Evolutionary conservation across 495 filamentous ascomycete genomes (phyloP).

Genomic region (Entonaema liquescens): DNA sequence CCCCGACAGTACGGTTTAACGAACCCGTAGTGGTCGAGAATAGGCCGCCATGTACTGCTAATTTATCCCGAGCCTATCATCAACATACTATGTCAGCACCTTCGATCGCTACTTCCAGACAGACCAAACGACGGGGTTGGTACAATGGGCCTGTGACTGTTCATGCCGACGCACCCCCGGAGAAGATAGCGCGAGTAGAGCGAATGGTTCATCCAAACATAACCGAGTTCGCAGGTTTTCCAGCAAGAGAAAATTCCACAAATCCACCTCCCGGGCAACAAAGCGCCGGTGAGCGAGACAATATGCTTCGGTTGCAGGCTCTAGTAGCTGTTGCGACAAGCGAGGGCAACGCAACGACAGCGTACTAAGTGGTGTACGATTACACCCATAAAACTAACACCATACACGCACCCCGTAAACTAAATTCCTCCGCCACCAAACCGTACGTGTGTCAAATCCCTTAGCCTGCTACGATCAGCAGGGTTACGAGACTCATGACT

Average conservation of each 20-base stretch:
- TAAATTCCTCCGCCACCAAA: neutral
- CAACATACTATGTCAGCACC: constrained; percentile 63
- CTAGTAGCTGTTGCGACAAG: constrained; percentile 90
- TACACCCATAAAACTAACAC: neutral
- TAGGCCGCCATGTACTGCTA: neutral
- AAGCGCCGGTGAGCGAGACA: constrained; percentile 42
- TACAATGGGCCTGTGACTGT: constrained; percentile 67
- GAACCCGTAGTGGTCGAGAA: constrained; percentile 35
- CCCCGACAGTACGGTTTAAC: constrained; percentile 59
- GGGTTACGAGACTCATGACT: constrained; percentile 36
- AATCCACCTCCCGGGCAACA: constrained; percentile 41
- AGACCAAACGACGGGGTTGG: constrained; percentile 72
- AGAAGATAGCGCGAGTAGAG: constrained; percentile 54
- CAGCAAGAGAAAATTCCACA: constrained; percentile 44
- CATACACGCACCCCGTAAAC: constrained; percentile 5
- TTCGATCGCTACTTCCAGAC: constrained; percentile 59
- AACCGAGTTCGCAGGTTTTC: constrained; percentile 56
- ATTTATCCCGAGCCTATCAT: constrained; percentile 46
- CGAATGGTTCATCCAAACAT: constrained; percentile 60
- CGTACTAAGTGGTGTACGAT: constrained; percentile 46
- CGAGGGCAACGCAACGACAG: constrained; percentile 70
- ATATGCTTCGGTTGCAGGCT: constrained; percentile 77
- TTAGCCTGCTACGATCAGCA: constrained; percentile 4
- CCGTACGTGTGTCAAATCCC: neutral
- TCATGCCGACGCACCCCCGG: constrained; percentile 48